Conservation (phyloP, 2,329 filamentous ascomycete genomes). For the Trichoderma sp. region DNA sequence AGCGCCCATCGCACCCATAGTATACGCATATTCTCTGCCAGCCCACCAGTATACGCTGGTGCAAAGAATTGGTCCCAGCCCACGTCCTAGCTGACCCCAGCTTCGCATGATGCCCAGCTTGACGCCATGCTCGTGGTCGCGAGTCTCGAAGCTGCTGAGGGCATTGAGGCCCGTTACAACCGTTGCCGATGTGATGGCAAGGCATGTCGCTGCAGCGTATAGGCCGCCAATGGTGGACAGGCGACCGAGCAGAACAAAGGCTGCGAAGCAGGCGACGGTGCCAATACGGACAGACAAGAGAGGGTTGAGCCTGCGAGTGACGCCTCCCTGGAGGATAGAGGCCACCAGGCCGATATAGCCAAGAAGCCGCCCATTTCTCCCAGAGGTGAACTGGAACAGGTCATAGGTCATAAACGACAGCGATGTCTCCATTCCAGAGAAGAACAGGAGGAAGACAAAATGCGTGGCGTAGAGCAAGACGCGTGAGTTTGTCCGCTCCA, state of each 20-base stretch:
- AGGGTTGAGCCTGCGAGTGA: slow-evolving; percentile 83
- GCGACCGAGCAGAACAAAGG: slow-evolving; percentile 78
- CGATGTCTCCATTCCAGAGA: slow-evolving; percentile 97
- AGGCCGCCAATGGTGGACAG: slow-evolving; percentile 70
- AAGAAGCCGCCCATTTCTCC: slow-evolving; percentile 81
- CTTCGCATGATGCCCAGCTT: slow-evolving; percentile 83
- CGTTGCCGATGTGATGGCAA: slow-evolving; percentile 90
- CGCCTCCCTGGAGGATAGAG: slow-evolving; percentile 88
- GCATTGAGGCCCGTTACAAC: slow-evolving; percentile 95
- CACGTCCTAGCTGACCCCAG: slow-evolving; percentile 85
- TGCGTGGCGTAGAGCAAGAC: slow-evolving; percentile 81
- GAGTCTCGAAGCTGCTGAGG: slow-evolving; percentile 86
- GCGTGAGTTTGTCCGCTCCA: slow-evolving; percentile 77
- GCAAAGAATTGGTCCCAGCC: slow-evolving; percentile 85
- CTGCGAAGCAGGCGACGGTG: slow-evolving; percentile 73
- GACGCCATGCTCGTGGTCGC: slow-evolving; percentile 76
- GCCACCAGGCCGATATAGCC: slow-evolving; percentile 91
- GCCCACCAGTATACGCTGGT: slow-evolving; percentile 99
- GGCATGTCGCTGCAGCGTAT: slow-evolving; percentile 78
- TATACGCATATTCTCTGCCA: slow-evolving; percentile 83
- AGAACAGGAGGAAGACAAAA: slow-evolving; percentile 91
- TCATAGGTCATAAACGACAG: slow-evolving; percentile 97
- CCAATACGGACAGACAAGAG: slow-evolving; percentile 79
- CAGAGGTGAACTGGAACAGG: slow-evolving; percentile 79
- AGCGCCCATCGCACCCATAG: slow-evolving; percentile 79